These are phyloP conservation scores for Apiospora rasikravindrae DNA, from an alignment of 2,329 filamentous ascomycete species.

Conservation along the genomic window DNA sequence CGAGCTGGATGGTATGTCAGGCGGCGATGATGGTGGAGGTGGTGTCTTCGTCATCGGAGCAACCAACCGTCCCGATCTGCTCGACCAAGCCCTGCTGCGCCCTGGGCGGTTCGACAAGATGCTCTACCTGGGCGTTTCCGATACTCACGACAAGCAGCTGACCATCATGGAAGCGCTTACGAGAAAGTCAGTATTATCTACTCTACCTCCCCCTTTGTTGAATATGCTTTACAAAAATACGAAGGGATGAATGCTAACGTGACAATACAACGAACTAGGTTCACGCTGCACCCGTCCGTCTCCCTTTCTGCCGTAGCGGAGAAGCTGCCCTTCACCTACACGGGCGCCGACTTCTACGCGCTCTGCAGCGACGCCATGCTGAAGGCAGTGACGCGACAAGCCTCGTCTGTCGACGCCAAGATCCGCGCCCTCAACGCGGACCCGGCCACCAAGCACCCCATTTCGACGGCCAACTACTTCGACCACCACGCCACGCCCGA, in stretches of 20 bases:
- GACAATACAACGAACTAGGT: slow-evolving; percentile 55
- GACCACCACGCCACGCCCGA: slow-evolving; percentile 85
- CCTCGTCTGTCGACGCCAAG: slow-evolving; percentile 81
- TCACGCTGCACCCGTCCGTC: slow-evolving; percentile 79
- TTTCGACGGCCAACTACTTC: slow-evolving; percentile 93
- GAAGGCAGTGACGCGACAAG: slow-evolving; percentile 93
- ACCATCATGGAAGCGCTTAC: slow-evolving; percentile 94
- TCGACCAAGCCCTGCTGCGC: slow-evolving; percentile 87
- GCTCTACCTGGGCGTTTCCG: slow-evolving; percentile 94
- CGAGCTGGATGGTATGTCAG: slow-evolving; percentile 97
- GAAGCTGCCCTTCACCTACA: slow-evolving; percentile 90
- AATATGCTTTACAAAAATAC: neutral
- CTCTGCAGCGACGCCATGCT: slow-evolving; percentile 98
- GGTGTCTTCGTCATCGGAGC: slow-evolving; percentile 97
- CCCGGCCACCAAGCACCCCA: slow-evolving; percentile 48
- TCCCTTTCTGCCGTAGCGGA: slow-evolving; percentile 78
- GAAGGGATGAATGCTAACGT: slow-evolving; percentile 22
- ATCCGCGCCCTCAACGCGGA: slow-evolving; percentile 71
- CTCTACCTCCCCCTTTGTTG: neutral
- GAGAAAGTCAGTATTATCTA: slow-evolving; percentile 71
- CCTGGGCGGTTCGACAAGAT: slow-evolving; percentile 98
- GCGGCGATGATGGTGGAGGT: slow-evolving; percentile 78
- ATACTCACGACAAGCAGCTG: slow-evolving; percentile 95
- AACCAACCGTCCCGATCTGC: slow-evolving; percentile 90
- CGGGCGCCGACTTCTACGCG: slow-evolving; percentile 95